Base-by-base conservation (phyloP, 78 protist species). In the Cavenderia fasciculata region DNA sequence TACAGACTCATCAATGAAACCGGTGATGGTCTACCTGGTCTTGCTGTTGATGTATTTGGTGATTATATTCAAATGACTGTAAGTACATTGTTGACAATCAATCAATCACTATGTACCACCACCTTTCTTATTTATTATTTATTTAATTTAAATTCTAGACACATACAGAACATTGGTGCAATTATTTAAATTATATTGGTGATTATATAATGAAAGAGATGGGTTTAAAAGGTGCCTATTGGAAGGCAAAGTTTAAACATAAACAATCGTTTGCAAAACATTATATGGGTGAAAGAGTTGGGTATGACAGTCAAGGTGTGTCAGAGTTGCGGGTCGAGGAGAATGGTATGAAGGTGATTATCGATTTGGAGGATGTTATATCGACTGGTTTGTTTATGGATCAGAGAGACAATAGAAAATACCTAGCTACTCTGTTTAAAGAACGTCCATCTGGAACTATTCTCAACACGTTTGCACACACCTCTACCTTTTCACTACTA, bases 171-270 rank as follows among this genome's bases (percentile, higher is more conserved):
- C 29, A 40, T 61, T 75, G 86, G 86, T n/a, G 38, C 18, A 1
- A 1, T 29, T 31, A 79, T 54, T 43, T 79, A 6, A 66, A 40
- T 38, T 52, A 3, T 52, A 49, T 79, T 27, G 34, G 59, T 14
- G 88, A 79, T 6, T 66, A 52, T 66, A 19, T 79, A 66, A 31
- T 79, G 56, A 38, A 63, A 40, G 62, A 79, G 34, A 52, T 52
- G 0, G 88, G 88, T 36, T 63, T 63, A 36, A 79, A 66, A 54
- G 88, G 88, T 18, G 41, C 54, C 12, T 79, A 79, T 79, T 79
- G 88, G 88, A 79, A 31, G 41, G 38, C 25, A 51, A 66, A 38
- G 44, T 34, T 46, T 19, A 66, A 66, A 36, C 8, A 38, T 46
- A 14, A 2, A 34, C 61, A 19, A 10, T 11, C 52, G 12, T 1